phyloP scores from a whole-genome alignment of 1,284 basidiomycete species.

The Pseudozyma thailandica region DNA sequence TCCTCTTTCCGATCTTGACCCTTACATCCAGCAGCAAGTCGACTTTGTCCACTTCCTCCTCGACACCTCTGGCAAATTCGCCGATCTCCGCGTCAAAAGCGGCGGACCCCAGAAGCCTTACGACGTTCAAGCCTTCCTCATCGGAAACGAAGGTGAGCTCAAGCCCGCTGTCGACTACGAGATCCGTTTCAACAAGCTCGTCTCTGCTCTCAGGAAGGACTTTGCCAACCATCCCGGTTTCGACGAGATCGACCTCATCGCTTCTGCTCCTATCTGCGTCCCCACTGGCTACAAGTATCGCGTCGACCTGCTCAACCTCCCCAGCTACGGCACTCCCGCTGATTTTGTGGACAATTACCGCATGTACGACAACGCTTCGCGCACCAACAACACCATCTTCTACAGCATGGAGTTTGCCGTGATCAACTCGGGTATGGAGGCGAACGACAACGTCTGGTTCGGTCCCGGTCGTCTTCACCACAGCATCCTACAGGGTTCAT shows the following conservation, averaged over 20 bases:
- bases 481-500: constrained; percentile 72
- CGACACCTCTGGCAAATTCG: constrained; percentile 36
- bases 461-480: constrained; percentile 73
- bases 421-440: constrained; percentile 71
- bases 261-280: constrained; percentile 28
- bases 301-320: constrained; percentile 46
- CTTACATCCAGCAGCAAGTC: constrained; percentile 73
- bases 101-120: constrained; percentile 71
- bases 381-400: constrained; percentile 48
- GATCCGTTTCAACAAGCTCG: constrained; percentile 75
- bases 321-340: constrained; percentile 37
- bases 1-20: constrained; percentile 72
- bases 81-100: constrained; percentile 35
- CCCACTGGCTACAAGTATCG: constrained; percentile 46
- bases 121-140: constrained; percentile 74
- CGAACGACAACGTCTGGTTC: constrained; percentile 72
- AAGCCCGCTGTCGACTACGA: constrained; percentile 68
- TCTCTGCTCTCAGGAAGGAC: constrained; percentile 72
- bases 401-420: constrained; percentile 77
- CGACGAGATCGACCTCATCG: constrained; percentile 50
- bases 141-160: constrained; percentile 71
- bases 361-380: constrained; percentile 44
- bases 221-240: constrained; percentile 73
- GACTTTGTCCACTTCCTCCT: constrained; percentile 51
- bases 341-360: constrained; percentile 41